Evolutionary conservation across 2,329 filamentous ascomycete species (phyloP).

Genomic region (Cordyceps cicadae): DNA sequence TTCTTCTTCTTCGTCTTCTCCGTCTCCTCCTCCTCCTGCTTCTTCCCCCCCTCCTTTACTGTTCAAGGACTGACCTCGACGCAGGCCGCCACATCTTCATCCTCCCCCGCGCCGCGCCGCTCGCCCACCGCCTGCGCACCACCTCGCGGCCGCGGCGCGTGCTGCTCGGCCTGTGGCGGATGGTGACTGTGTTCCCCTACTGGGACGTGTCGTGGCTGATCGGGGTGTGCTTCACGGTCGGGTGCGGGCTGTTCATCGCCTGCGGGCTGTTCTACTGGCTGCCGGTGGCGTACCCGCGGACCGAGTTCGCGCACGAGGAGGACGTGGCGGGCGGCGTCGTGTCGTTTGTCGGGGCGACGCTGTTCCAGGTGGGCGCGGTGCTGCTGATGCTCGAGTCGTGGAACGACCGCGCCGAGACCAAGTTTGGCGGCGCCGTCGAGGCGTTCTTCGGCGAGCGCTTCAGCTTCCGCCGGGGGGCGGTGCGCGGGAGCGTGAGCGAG

Average conservation of each 20-base stretch:
- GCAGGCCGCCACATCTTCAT: conserved; percentile 13
- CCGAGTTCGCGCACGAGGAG: conserved; percentile 44
- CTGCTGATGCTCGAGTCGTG: conserved; percentile 52
- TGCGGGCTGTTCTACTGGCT: conserved; percentile 48
- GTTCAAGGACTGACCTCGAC: background rate
- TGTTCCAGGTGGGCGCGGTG: conserved; percentile 51
- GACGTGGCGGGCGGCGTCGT: conserved; percentile 43
- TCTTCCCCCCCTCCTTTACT: background rate
- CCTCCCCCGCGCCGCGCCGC: conserved; percentile 13
- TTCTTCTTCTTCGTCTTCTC: background rate
- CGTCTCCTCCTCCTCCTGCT: background rate
- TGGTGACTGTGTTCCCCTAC: conserved; percentile 16
- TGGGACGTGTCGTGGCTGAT: conserved; percentile 18
- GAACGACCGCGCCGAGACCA: conserved; percentile 48
- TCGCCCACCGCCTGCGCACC: conserved; percentile 11
- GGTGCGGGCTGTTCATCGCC: conserved; percentile 16
- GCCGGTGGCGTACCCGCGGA: conserved; percentile 43
- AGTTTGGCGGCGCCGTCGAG: conserved; percentile 54
- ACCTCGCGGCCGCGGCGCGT: conserved; percentile 9
- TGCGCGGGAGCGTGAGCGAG: background rate
- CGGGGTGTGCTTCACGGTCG: conserved; percentile 16
- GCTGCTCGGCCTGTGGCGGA: conserved; percentile 14
- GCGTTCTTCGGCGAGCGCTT: conserved; percentile 17
- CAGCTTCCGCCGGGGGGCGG: background rate
- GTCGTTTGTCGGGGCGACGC: conserved; percentile 51